Percentiles rank a stretch among this genome's conserved stretches.
Conservation (phyloP, 331 rosid genomes). For the Spiraea crenata region DNA sequence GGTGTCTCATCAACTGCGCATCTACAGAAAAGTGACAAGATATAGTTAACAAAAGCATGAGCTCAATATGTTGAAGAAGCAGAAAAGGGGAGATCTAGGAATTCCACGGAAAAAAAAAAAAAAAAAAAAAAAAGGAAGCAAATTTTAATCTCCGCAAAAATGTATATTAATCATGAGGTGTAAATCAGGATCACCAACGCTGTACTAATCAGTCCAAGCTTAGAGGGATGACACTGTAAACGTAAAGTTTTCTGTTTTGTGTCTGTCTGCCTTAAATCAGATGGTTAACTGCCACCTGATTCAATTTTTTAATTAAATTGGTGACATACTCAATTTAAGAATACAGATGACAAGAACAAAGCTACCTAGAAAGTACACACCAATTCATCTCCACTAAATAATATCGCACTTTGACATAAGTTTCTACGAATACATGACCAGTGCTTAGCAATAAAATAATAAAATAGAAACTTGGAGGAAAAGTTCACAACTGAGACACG, state of each 20-base stretch:
- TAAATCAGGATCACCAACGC: not conserved
- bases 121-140: no score
- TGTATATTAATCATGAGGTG: slow-evolving; percentile 9
- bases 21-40: slow-evolving; percentile 43
- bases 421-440: not conserved
- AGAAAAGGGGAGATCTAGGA: slow-evolving; percentile 13
- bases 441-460: slow-evolving; percentile 9
- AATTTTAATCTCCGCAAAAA: slow-evolving; percentile 11
- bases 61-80: slow-evolving; percentile 12
- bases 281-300: not conserved
- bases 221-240: slow-evolving; percentile 12
- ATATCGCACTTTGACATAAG: not conserved
- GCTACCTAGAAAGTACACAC: slow-evolving; percentile 16
- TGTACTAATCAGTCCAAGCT: not conserved
- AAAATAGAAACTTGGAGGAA: slow-evolving; percentile 10
- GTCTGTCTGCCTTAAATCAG: not conserved
- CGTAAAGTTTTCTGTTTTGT: not conserved
- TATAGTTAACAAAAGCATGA: not conserved
- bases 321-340: slow-evolving; percentile 9
- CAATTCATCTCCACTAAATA: not conserved
- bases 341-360: slow-evolving; percentile 7
- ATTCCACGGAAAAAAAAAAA: slow-evolving; percentile 22
- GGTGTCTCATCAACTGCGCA: slow-evolving; percentile 54
- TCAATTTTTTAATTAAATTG: not conserved
- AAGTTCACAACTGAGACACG: not conserved